Base-by-base conservation (phyloP, 148 eudicot genomes). In the Beta vulgaris region DNA sequence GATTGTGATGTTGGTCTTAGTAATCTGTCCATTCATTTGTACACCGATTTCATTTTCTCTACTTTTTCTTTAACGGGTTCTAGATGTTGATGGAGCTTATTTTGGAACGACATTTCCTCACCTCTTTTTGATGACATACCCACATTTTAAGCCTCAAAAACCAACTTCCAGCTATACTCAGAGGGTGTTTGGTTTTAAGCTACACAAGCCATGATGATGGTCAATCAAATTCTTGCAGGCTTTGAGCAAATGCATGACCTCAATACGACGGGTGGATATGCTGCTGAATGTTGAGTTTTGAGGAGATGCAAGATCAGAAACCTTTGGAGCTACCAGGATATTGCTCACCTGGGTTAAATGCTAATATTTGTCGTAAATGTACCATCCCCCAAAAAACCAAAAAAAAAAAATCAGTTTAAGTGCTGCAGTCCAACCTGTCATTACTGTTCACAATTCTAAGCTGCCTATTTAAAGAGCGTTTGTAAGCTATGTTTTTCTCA, bases 61-160 rank as follows among this genome's bases (percentile, higher is more conserved):
- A 43, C 62, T 54, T 53, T 82, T 63, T 75, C 84, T 70, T 83
- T 84, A 43, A 87, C 85, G 34, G 9, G 39, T 32, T 66, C 32
- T 64, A 87, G 93, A 87, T 73, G 83, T 87, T 59, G 93, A 89
- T 78, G 91, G 93, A 49, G 87, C 93, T 29, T 89, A 89, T 82
- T 87, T 89, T 49, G 91, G 91, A 49, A 86, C 85, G 39, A 87
- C 93, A 18, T 89, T 89, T 70, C 86, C 93, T 54, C 89, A 86
- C 71, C 87, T 89, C 65, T 89, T 84, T 77, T 68, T 87, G 80
- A 89, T 87, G 93, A 87, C 93, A 60, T 89, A 87, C 71, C 88
- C 87, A n/a, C 89, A 87, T 71, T 85, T 84, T 55, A 87, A 87
- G 76, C 89, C 91, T 42, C 93, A 87, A 49, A 89, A 86, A 62